These are phyloP conservation scores for Zymoseptoria crescenta DNA, from an alignment of 2,329 filamentous ascomycete genomes.

Conservation along the genomic window DNA sequence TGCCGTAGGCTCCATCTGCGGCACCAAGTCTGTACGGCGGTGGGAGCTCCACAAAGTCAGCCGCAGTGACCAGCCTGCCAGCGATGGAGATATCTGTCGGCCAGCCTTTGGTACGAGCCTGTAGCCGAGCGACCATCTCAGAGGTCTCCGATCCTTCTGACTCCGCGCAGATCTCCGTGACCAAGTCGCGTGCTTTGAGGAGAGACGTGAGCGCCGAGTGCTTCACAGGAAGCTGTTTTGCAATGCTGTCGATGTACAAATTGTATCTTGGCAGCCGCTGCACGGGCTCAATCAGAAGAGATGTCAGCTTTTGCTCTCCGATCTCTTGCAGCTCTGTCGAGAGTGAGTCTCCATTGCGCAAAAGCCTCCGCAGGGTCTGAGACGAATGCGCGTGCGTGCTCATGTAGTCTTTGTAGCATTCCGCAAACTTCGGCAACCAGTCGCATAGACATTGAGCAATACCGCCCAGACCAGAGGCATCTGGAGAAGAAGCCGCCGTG, in stretches of 20 bases:
- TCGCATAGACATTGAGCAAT: constrained; percentile 77
- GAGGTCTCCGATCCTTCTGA: constrained; percentile 66
- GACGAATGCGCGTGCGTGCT: constrained; percentile 82
- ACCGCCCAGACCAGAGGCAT: constrained; percentile 53
- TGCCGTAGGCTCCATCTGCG: constrained; percentile 40
- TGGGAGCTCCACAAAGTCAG: constrained; percentile 69
- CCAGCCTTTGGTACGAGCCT: constrained; percentile 23
- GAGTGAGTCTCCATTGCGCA: constrained; percentile 70
- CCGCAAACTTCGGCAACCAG: constrained; percentile 88
- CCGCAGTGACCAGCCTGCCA: constrained; percentile 71
- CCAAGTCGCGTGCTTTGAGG: constrained; percentile 83
- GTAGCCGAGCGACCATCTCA: constrained; percentile 62
- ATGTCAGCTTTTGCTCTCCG: constrained; percentile 84
- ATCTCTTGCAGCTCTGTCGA: constrained; percentile 70
- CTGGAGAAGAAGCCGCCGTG: neutral
- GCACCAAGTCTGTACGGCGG: constrained; percentile 55
- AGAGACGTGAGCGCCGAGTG: constrained; percentile 78
- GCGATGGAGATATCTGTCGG: constrained; percentile 47
- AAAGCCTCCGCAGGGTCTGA: constrained; percentile 67
- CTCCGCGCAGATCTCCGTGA: constrained; percentile 93
- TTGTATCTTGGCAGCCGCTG: constrained; percentile 92
- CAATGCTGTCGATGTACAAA: constrained; percentile 91
- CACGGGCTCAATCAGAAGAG: constrained; percentile 89
- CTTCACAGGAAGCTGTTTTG: constrained; percentile 72
- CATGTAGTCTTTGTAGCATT: constrained; percentile 90